A percentile compares a stretch with the other conserved stretches of the same genome.
phyloP scores from a whole-genome alignment of 2,329 filamentous ascomycete species.

The Dryadomyces sulphureus region DNA sequence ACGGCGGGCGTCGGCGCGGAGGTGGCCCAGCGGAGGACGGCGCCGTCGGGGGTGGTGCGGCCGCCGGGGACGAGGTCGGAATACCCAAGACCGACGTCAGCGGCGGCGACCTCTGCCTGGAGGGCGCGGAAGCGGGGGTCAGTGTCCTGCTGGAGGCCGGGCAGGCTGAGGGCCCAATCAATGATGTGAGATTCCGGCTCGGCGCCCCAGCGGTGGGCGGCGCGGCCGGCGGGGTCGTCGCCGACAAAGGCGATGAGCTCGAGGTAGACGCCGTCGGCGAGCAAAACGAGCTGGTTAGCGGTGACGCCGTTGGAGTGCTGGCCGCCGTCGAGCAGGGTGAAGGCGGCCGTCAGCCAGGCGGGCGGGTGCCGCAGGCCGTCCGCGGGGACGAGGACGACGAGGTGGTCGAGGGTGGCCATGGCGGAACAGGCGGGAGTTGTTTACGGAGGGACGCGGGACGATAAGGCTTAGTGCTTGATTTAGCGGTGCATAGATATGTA shows the following conservation, averaged over 20 bases:
- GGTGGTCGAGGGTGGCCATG: constrained; percentile 38
- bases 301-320: constrained; percentile 44
- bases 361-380: constrained; percentile 30
- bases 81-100: constrained; percentile 26
- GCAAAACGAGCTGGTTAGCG: constrained; percentile 46
- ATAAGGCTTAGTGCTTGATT: no score
- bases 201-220: constrained; percentile 42
- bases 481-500: no score
- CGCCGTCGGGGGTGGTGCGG: constrained; percentile 37
- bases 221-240: constrained; percentile 26
- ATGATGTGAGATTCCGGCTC: constrained; percentile 34
- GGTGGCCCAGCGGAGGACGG: constrained; percentile 39
- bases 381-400: constrained; percentile 47
- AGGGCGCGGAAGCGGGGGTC: constrained; percentile 22
- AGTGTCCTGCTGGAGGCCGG: neutral
- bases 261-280: constrained; percentile 50
- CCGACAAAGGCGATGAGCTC: constrained; percentile 51
- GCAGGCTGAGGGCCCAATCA: constrained; percentile 44
- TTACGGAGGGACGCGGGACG: no score
- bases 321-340: constrained; percentile 46
- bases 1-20: constrained; percentile 27
- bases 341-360: constrained; percentile 32
- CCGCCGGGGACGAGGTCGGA: constrained; percentile 34
- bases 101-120: constrained; percentile 20
- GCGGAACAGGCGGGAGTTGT: no score